Percentiles rank a stretch among this genome's conserved stretches.
phyloP scores from a whole-genome alignment of 192 early-diverging fungal species.

The Mortierella antarctica region DNA sequence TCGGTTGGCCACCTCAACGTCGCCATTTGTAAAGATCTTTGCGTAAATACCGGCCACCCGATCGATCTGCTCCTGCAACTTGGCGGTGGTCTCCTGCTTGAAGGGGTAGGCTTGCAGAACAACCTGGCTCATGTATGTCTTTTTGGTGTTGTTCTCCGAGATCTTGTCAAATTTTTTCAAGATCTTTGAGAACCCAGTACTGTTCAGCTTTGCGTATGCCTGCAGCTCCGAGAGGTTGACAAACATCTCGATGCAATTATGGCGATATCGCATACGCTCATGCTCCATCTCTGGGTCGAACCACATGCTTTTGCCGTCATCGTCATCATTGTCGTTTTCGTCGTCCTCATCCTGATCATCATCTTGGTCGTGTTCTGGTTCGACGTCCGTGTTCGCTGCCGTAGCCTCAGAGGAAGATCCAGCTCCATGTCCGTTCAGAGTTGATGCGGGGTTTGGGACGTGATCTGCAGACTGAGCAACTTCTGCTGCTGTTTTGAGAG shows the following conservation, averaged over 20 bases:
- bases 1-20: slow-evolving; percentile 70
- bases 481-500: slow-evolving; percentile 12
- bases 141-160: slow-evolving; percentile 75
- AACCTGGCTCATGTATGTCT: slow-evolving; percentile 71
- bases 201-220: slow-evolving; percentile 89
- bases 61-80: slow-evolving; percentile 72
- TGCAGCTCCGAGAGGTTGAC: slow-evolving; percentile 87
- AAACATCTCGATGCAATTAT: slow-evolving; percentile 78
- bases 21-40: slow-evolving; percentile 65
- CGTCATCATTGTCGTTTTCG: slow-evolving; percentile 30
- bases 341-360: slow-evolving; percentile 22
- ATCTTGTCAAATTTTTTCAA: slow-evolving; percentile 99
- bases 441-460: slow-evolving; percentile 11
- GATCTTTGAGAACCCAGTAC: slow-evolving; percentile 94
- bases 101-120: slow-evolving; percentile 80
- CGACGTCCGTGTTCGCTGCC: background rate
- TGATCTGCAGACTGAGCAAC: slow-evolving; percentile 6
- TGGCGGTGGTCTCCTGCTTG: slow-evolving; percentile 67
- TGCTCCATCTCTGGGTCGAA: slow-evolving; percentile 50
- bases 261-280: slow-evolving; percentile 51
- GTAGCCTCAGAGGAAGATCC: slow-evolving; percentile 22
- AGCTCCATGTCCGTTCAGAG: slow-evolving; percentile 5
- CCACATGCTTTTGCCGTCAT: slow-evolving; percentile 43
- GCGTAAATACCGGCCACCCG: slow-evolving; percentile 73
- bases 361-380: background rate